Conservation (phyloP, 192 early-diverging fungal species). For the Chytriomyces sp. region DNA sequence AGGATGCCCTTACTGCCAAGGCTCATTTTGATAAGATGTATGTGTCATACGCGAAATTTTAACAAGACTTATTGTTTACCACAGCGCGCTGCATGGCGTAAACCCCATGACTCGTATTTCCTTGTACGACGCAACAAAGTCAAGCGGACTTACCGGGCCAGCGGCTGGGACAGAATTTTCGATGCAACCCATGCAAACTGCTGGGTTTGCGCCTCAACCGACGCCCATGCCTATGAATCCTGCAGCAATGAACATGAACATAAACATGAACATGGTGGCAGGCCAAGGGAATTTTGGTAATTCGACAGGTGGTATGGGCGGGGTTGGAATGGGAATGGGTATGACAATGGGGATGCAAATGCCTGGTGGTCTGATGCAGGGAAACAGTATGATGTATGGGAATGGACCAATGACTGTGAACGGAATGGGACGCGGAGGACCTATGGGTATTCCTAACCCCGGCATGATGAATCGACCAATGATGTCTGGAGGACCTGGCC, state of each 20-base stretch:
- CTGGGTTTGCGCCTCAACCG: neutral
- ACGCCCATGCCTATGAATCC: no score
- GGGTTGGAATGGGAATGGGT: no score
- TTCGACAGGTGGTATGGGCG: neutral
- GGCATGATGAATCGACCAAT: neutral
- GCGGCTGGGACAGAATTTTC: neutral
- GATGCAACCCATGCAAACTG: neutral
- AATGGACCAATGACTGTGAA: neutral
- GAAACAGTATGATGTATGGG: conserved; percentile 9
- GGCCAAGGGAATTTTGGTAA: neutral
- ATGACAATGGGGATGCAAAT: neutral
- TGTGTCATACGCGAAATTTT: neutral
- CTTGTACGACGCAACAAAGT: neutral
- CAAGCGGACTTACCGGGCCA: neutral
- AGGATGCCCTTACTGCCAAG: conserved; percentile 11
- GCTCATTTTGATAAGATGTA: conserved; percentile 13
- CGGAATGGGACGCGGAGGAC: neutral
- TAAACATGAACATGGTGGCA: neutral
- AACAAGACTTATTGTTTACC: neutral
- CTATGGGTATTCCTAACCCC: neutral
- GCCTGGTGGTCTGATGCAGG: neutral
- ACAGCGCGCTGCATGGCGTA: conserved; percentile 3
- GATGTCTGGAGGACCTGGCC: no score
- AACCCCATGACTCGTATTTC: conserved; percentile 5
- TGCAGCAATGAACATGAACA: no score